Evolutionary conservation across 2,329 filamentous ascomycete species (phyloP).

Genomic region (Huntiella moniliformis): DNA sequence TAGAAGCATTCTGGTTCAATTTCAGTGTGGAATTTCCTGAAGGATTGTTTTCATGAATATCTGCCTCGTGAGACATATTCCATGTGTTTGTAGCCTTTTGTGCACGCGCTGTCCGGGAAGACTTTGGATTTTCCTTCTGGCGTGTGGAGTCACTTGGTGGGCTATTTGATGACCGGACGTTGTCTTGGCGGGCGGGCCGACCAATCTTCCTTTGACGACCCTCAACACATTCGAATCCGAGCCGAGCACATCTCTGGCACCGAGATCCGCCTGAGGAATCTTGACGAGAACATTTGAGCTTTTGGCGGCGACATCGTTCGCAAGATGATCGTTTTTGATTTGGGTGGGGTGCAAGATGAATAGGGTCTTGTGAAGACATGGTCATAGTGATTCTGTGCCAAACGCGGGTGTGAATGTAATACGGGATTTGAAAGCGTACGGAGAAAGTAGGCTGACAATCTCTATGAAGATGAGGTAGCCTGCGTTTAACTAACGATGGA

Average conservation of each 20-base stretch:
- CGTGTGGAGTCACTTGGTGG: not conserved
- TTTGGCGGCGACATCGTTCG: conserved; percentile 19
- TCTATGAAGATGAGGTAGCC: too few species aligned
- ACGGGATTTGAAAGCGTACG: too few species aligned
- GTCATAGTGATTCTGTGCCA: too few species aligned
- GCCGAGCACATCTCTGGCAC: conserved; percentile 17
- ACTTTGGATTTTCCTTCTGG: not conserved
- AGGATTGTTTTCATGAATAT: not conserved
- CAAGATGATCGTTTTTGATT: conserved; percentile 19
- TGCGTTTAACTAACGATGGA: too few species aligned
- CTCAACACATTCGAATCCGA: conserved; percentile 16
- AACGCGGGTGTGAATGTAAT: too few species aligned
- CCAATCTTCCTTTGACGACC: conserved; percentile 19
- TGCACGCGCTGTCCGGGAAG: not conserved
- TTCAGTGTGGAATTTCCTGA: not conserved
- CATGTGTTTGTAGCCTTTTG: not conserved
- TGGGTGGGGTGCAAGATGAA: conserved; percentile 15
- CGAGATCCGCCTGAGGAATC: conserved; percentile 12
- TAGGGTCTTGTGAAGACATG: not conserved
- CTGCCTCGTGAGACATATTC: not conserved
- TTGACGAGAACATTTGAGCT: conserved; percentile 18
- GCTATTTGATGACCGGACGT: not conserved
- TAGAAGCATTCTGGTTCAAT: not conserved
- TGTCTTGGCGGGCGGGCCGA: conserved; percentile 16
- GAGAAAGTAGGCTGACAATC: too few species aligned